Base-by-base conservation (phyloP, 805 yeast genomes). In the Candida dendrica region DNA sequence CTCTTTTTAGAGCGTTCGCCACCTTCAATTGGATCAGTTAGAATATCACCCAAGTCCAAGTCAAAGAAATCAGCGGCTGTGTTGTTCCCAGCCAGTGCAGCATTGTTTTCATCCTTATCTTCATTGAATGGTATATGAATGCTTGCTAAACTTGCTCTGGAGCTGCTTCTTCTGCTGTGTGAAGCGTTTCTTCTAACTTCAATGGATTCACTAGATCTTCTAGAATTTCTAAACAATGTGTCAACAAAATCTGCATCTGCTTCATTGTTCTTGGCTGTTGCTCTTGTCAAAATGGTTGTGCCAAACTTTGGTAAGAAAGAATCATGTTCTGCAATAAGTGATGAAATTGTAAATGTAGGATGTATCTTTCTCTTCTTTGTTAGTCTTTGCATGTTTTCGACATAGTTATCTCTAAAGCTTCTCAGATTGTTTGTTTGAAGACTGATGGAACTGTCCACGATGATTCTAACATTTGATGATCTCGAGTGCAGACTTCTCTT, bases 141-240 rank as follows among this genome's bases (percentile, higher is more conserved):
- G 2, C 52, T 49, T n/a, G 51, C 27, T 16, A 55, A 41, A 27
- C 57, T 52, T 3, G 48, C 50, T 13, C 60, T 34, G 2, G 60
- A 55, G 15, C 47, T 38, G 36, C 58, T 49, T 48, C 47, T 38
- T 38, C 58, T 49, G 47, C 59, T 51, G 11, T 54, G 41, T 3
- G 60, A 54, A 3, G 38, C 35, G 34, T 55, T 50, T 51, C 60
- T 49, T 37, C 46, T 49, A 3, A 46, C 40, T 37, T 56, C 60
- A 32, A 55, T 45, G 0, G 60, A 55, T 14, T 42, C 46, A 34
- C 51, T 45, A 3, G 56, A 52, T 34, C 58, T 53, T 44, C 53
- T 47, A 22, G 43, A 19, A 36, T 50, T 44, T 37, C 55, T 49
- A 37, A 49, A 24, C n/a, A 55, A 34, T 3, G 50, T 48, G 40